Conservation (phyloP, 768 basidiomycete species). For the Gloeostereum incarnatum region DNA sequence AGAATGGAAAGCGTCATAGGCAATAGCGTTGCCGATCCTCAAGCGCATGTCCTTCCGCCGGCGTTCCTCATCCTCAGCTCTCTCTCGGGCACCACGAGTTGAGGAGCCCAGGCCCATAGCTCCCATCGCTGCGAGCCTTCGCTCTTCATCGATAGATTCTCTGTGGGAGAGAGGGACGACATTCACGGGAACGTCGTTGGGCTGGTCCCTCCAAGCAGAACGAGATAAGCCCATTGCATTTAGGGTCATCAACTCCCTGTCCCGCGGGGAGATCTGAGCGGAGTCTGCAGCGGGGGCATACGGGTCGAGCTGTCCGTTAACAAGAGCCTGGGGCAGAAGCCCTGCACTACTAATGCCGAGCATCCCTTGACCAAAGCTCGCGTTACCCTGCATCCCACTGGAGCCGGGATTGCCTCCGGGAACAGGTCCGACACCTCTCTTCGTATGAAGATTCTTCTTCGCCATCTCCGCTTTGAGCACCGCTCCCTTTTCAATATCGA, state of each 20-base stretch:
- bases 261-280: too few relatives aligned
- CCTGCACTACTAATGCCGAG: too few relatives aligned
- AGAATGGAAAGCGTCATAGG: conserved; percentile 73
- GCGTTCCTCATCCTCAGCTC: conserved; percentile 48
- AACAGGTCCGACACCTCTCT: conserved; percentile 75
- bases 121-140: conserved; percentile 31
- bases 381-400: too few relatives aligned
- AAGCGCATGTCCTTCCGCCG: conserved; percentile 30
- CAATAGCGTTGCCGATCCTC: conserved; percentile 30
- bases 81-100: conserved; percentile 17
- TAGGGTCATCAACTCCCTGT: background rate
- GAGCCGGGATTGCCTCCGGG: conserved; percentile 15
- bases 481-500: conserved; percentile 89
- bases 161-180: background rate
- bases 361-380: too few relatives aligned
- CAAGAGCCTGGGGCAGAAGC: background rate
- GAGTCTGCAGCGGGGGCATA: background rate
- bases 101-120: conserved; percentile 37
- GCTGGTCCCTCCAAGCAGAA: background rate
- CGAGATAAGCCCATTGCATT: background rate
- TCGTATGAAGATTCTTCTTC: conserved; percentile 98
- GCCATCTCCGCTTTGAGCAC: conserved; percentile 99
- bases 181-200: too few relatives aligned
- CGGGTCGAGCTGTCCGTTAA: conserved; percentile 1
- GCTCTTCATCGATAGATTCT: conserved; percentile 8